phyloP scores from a whole-genome alignment of 768 basidiomycete genomes.

The Agaricus blazei region DNA sequence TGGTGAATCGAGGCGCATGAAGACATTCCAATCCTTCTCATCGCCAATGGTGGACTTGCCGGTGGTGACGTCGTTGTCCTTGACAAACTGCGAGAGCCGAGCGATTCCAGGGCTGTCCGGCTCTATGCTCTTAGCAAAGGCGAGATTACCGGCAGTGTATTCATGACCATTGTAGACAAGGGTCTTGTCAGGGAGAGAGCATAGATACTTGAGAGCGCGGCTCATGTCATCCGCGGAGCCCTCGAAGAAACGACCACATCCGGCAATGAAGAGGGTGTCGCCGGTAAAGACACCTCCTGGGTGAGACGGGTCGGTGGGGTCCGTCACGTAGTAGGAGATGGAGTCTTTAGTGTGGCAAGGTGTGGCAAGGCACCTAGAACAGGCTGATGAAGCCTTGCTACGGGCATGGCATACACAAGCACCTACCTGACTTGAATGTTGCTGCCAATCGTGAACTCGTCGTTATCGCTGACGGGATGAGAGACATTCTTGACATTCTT shows the following conservation, averaged over 20 bases:
- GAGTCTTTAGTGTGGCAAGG: slow-evolving; percentile 97
- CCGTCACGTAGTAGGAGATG: slow-evolving; percentile 82
- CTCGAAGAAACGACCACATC: slow-evolving; percentile 95
- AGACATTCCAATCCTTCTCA: slow-evolving; percentile 94
- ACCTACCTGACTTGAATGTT: slow-evolving; percentile 54
- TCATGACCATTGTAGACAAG: slow-evolving; percentile 89
- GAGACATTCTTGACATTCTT: slow-evolving; percentile 56
- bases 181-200: slow-evolving; percentile 72
- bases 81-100: slow-evolving; percentile 52
- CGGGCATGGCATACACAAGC: not conserved
- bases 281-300: slow-evolving; percentile 89
- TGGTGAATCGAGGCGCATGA: slow-evolving; percentile 72
- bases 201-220: slow-evolving; percentile 63
- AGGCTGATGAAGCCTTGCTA: slow-evolving; percentile 1
- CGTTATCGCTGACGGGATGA: slow-evolving; percentile 72
- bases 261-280: slow-evolving; percentile 85
- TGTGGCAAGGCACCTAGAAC: slow-evolving; percentile 69
- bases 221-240: slow-evolving; percentile 80
- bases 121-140: slow-evolving; percentile 66
- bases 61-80: slow-evolving; percentile 59
- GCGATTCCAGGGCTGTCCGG: slow-evolving; percentile 53
- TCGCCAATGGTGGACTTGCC: slow-evolving; percentile 88
- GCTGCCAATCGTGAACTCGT: slow-evolving; percentile 71
- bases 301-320: slow-evolving; percentile 38
- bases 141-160: slow-evolving; percentile 72